phyloP scores from a whole-genome alignment of 164 flowering plant genomes.

The Saururus chinensis region DNA sequence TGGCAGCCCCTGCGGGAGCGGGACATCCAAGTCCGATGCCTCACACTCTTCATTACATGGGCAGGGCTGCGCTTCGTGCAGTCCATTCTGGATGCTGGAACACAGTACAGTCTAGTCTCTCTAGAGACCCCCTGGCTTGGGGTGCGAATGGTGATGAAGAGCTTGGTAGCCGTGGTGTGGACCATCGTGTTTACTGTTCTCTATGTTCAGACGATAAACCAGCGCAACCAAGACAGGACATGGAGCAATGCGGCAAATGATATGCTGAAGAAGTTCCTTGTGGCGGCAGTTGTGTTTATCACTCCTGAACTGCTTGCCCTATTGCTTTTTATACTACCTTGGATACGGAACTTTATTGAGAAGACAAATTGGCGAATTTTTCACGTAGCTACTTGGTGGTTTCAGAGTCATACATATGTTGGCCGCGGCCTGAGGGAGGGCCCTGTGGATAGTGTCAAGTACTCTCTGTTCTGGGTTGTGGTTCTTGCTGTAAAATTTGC shows the following conservation, averaged over 20 bases:
- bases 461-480: conserved; percentile 64
- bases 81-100: conserved; percentile 81
- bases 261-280: conserved; percentile 45
- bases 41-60: conserved; percentile 85
- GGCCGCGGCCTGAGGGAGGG: conserved; percentile 92
- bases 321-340: conserved; percentile 62
- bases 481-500: conserved; percentile 54
- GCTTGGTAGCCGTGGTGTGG: conserved; percentile 59
- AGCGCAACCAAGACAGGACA: conserved; percentile 40
- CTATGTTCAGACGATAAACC: conserved; percentile 63
- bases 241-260: conserved; percentile 58
- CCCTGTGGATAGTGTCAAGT: conserved; percentile 57
- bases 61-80: conserved; percentile 59
- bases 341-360: conserved; percentile 70
- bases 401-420: conserved; percentile 59
- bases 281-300: conserved; percentile 47
- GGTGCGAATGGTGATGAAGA: conserved; percentile 76
- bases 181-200: conserved; percentile 51
- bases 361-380: conserved; percentile 51
- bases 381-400: conserved; percentile 83
- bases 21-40: conserved; percentile 59
- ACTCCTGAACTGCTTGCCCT: conserved; percentile 72
- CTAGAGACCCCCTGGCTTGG: conserved; percentile 54
- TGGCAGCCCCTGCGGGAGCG: conserved; percentile 50
- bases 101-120: conserved; percentile 78